A percentile compares a stretch with the other conserved stretches of the same genome.
Conservation (phyloP, 2,329 filamentous ascomycete species). For the Epichloe uncinata region DNA sequence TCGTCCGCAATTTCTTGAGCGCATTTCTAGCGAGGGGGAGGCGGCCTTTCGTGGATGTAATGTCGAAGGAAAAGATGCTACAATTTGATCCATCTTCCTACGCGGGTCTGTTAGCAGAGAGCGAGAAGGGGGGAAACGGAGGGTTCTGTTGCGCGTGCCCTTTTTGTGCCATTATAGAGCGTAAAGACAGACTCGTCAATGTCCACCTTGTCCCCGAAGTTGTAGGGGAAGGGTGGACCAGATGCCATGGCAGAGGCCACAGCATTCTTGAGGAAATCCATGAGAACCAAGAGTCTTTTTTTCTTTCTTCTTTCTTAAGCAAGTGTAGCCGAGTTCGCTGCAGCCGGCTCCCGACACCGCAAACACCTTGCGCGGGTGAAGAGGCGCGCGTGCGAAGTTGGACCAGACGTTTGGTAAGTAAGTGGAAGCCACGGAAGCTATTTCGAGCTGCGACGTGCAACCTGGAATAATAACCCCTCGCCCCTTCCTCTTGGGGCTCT, state of each 20-base stretch:
- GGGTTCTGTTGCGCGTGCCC: constrained; percentile 34
- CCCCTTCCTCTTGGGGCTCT: neutral
- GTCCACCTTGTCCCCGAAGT: constrained; percentile 85
- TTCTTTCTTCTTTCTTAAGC: no score
- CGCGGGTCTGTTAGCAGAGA: neutral
- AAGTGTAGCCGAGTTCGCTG: neutral
- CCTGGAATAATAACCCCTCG: neutral
- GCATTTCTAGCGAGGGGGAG: constrained; percentile 86
- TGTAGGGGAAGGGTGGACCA: constrained; percentile 84
- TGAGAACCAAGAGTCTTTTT: constrained; percentile 23
- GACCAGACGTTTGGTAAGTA: no score
- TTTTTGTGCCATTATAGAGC: constrained; percentile 83
- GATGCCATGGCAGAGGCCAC: constrained; percentile 95
- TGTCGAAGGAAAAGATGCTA: constrained; percentile 94
- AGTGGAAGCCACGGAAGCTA: no score
- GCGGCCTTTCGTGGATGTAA: constrained; percentile 63
- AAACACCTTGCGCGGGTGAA: neutral
- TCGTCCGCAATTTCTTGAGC: constrained; percentile 79
- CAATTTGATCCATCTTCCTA: constrained; percentile 90
- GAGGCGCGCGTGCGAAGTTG: neutral
- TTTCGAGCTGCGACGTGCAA: no score
- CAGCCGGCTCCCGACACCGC: neutral
- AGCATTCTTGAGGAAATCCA: constrained; percentile 98
- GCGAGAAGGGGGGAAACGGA: no score
- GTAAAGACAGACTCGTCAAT: constrained; percentile 91